A percentile compares a stretch with the other conserved stretches of the same genome.
Conservation (phyloP, 164 flowering plant species). For the Sedum album region DNA sequence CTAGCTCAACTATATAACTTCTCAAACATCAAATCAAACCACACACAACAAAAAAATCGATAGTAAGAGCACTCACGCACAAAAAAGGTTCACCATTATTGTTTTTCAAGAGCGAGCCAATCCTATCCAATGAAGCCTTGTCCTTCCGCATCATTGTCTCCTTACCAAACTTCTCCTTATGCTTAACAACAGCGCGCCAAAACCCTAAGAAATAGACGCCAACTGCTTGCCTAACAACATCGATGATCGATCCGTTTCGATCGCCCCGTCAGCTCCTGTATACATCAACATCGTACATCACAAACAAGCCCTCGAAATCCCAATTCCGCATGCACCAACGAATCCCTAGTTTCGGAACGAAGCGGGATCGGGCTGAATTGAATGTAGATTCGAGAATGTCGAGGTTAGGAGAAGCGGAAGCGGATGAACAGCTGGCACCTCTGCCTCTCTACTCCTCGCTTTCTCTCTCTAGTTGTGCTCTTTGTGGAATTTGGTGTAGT, state of each 20-base stretch:
- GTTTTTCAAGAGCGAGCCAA: conserved; percentile 16
- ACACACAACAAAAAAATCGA: not conserved
- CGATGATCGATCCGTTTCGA: conserved; percentile 74
- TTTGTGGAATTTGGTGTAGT: too few species aligned
- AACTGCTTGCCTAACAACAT: conserved; percentile 62
- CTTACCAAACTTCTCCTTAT: conserved; percentile 21
- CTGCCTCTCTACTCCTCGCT: not conserved
- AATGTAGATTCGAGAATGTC: too few species aligned
- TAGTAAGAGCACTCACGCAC: not conserved
- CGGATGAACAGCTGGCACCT: not conserved
- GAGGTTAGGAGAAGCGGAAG: not conserved
- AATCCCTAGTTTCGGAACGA: not conserved
- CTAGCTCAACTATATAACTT: too few species aligned
- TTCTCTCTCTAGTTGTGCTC: too few species aligned
- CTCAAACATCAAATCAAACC: not conserved
- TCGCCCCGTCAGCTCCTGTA: conserved; percentile 39
- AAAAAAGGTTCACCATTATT: not conserved
- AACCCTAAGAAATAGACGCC: conserved; percentile 51
- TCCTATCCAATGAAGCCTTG: conserved; percentile 32
- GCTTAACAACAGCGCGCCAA: conserved; percentile 35
- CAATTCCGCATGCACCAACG: not conserved
- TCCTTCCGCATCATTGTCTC: conserved; percentile 21
- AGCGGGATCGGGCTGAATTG: too few species aligned
- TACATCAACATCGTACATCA: conserved; percentile 40
- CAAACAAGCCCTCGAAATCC: too few species aligned